These are phyloP conservation scores for Phytophthora fragariae DNA, from an alignment of 352 stramenopile genomes.

Conservation along the genomic window DNA sequence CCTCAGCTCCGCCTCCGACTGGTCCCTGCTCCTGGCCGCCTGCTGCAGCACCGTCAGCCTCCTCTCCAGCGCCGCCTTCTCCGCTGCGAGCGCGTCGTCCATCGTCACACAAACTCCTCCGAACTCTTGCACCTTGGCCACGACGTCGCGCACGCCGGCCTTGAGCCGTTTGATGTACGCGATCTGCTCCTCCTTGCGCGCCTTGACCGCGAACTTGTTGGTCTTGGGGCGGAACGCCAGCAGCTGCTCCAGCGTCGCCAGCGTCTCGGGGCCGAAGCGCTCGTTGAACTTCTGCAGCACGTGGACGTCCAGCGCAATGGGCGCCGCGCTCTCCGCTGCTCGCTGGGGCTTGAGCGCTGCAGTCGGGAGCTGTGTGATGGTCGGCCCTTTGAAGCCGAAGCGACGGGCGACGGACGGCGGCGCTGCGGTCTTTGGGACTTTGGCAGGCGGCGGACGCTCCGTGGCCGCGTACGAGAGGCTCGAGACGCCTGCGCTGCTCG, in stretches of 20 bases:
- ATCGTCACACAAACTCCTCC: slow-evolving; percentile 33
- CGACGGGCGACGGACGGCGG: slow-evolving; percentile 25
- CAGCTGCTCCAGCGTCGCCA: slow-evolving; percentile 55
- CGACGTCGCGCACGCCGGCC: slow-evolving; percentile 42
- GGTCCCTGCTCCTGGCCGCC: slow-evolving; percentile 41
- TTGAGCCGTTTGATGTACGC: slow-evolving; percentile 69
- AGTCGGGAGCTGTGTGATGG: slow-evolving; percentile 35
- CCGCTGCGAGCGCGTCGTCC: slow-evolving; percentile 45
- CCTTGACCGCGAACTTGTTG: slow-evolving; percentile 76
- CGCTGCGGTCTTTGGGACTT: slow-evolving; percentile 20
- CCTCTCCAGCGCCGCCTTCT: slow-evolving; percentile 46
- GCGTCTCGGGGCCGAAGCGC: slow-evolving; percentile 44
- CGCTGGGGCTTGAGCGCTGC: background rate
- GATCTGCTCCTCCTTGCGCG: slow-evolving; percentile 63
- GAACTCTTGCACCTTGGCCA: slow-evolving; percentile 54
- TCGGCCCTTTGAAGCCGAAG: slow-evolving; percentile 54
- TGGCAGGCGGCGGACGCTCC: slow-evolving; percentile 29
- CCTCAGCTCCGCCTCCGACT: slow-evolving; percentile 49
- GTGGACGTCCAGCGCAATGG: slow-evolving; percentile 31
- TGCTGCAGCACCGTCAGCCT: slow-evolving; percentile 50
- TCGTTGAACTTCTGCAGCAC: slow-evolving; percentile 45
- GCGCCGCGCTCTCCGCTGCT: background rate
- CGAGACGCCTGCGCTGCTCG: slow-evolving; percentile 7
- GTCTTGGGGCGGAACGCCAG: slow-evolving; percentile 67
- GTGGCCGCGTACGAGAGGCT: slow-evolving; percentile 29